These are phyloP conservation scores for Pseudonitzschia multistriata DNA, from an alignment of 108 stramenopile species.

Conservation along the genomic window DNA sequence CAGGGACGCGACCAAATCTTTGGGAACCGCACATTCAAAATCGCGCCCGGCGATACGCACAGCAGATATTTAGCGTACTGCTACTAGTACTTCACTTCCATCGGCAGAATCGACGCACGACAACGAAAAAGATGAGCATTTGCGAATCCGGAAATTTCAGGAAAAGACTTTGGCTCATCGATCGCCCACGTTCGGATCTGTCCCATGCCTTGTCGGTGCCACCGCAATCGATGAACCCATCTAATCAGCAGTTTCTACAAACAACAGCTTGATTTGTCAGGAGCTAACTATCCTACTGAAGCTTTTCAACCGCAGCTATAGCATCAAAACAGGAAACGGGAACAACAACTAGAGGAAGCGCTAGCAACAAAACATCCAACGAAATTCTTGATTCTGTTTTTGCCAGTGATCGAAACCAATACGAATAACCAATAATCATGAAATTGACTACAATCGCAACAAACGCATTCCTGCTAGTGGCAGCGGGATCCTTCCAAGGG, in stretches of 20 bases:
- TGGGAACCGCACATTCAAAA: conserved; percentile 6
- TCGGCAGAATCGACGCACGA: not conserved
- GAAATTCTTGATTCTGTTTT: not conserved
- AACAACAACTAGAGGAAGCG: not conserved
- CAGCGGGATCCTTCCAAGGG: not conserved
- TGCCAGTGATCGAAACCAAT: not conserved
- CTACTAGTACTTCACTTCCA: not conserved
- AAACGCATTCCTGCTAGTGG: conserved; percentile 10
- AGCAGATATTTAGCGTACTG: not conserved
- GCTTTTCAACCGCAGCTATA: not conserved
- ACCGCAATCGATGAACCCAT: not conserved
- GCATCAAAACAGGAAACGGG: not conserved
- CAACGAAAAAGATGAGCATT: not conserved
- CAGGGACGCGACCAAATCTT: not conserved
- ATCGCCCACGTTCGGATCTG: not conserved
- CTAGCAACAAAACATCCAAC: not conserved
- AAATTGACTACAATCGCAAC: conserved; percentile 15
- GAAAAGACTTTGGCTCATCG: not conserved
- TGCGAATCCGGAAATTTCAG: not conserved
- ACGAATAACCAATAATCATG: conserved; percentile 10
- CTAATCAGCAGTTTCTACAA: no score
- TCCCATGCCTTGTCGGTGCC: not conserved
- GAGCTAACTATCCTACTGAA: not conserved
- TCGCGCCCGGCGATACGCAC: conserved; percentile 2
- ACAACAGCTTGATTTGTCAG: not conserved